Evolutionary conservation across 2,329 filamentous ascomycete species (phyloP), one percentile per base, ranked within the genome.

Genomic region (Cephalotrichum gorgonifer): DNA sequence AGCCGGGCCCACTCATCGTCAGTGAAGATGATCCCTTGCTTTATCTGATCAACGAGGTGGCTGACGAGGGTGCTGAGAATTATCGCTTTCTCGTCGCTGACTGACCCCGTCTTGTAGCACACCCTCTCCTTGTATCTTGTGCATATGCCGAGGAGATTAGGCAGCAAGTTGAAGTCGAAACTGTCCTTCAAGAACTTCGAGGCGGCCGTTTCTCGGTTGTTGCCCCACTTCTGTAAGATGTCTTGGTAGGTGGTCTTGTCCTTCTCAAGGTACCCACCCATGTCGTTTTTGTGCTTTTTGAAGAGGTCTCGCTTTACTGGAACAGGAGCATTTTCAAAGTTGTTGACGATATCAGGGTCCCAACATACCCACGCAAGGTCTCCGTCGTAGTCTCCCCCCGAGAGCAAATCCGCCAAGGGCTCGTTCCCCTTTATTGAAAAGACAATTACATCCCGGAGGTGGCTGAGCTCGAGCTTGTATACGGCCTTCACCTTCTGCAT

Each of bases 361-460:
- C 84, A 91, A 57, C 83, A 88, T 0, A 88, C 65, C 85, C 85
- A 90, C 4, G 85, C 78, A n/a, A 69, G 74, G 53, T 93, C 87
- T 0, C 87, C 87, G 54, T 91, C 86, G 53, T 89, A 91, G 57
- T 91, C 87, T 0, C 87, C 87, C 0, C 87, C 87, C 1, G 85
- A 87, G 0, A 91, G 68, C 56, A 83, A 81, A 8, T 79, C 76
- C 0, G 86, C 87, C 0, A 89, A 70, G 0, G 86, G 78, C 1
- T 65, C 67, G 25, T 73, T 59, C 0, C 85, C 85, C 51, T 74
- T 76, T 0, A 70, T 71, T 0, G 86, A 73, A 55, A 97, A 96
- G 0, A 96, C 75, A 14, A 93, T 73, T 1, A 95, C 81, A 56
- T 96, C 85, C 52, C 85, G 85, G 0, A 95, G 64, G 2, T 78